Conservation (phyloP, 1,284 basidiomycete genomes). For the Serendipita sp. region DNA sequence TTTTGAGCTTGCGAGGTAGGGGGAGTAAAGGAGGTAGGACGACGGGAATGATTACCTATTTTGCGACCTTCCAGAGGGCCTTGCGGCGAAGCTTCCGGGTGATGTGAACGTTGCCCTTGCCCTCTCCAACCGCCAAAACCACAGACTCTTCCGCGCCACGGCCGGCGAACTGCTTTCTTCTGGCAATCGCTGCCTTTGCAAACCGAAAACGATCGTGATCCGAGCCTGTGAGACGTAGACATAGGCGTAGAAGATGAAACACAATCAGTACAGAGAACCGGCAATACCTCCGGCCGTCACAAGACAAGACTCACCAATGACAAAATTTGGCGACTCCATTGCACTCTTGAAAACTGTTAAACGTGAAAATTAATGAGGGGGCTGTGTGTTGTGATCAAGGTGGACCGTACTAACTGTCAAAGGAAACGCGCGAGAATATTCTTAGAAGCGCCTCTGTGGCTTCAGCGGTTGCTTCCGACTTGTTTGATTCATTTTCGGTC, state of each 20-base stretch:
- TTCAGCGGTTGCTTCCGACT: conserved; percentile 8
- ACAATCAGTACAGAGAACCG: conserved; percentile 2
- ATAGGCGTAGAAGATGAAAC: neutral
- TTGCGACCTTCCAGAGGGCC: conserved; percentile 75
- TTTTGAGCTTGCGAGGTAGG: neutral
- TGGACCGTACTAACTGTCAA: conserved; percentile 34
- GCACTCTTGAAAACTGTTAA: conserved; percentile 51
- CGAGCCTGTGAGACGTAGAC: conserved; percentile 33
- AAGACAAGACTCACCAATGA: conserved; percentile 43
- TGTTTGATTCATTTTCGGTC: conserved; percentile 20
- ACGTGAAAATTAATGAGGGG: neutral
- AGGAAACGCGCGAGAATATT: conserved; percentile 61
- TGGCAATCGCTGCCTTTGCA: conserved; percentile 72
- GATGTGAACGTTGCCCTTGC: conserved; percentile 59
- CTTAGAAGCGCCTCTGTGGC: conserved; percentile 46
- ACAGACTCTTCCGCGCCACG: conserved; percentile 65
- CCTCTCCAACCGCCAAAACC: conserved; percentile 68
- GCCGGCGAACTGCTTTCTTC: conserved; percentile 53
- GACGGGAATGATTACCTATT: conserved; percentile 22
- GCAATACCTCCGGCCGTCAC: neutral
- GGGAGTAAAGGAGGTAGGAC: neutral
- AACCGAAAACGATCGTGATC: conserved; percentile 80
- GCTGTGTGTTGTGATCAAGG: neutral
- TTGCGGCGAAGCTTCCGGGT: conserved; percentile 73
- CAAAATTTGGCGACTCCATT: conserved; percentile 59